Percentiles rank a stretch among this genome's conserved stretches.
Conservation (phyloP, 306 rosid species). For the Dalbergia cochinchinensis region DNA sequence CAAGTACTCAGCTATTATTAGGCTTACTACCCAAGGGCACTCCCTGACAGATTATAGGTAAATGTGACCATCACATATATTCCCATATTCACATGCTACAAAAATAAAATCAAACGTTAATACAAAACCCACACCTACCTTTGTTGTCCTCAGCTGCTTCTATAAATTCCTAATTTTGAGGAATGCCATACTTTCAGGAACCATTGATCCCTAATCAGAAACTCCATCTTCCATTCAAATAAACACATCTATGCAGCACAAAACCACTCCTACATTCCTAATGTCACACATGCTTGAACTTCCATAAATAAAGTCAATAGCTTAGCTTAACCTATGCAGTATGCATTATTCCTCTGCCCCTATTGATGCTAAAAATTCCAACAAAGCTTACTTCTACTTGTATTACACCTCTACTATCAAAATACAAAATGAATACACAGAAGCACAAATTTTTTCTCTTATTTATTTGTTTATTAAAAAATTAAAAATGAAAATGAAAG, state of each 20-base stretch:
- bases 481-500: neutral
- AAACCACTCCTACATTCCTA: constrained; percentile 8
- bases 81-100: neutral
- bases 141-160: neutral
- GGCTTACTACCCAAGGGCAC: neutral
- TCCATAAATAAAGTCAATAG: constrained; percentile 14
- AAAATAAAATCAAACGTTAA: constrained; percentile 12
- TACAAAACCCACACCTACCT: neutral
- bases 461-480: neutral
- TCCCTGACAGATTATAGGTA: neutral
- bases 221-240: constrained; percentile 2
- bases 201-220: constrained; percentile 29
- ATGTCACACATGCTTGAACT: constrained; percentile 15
- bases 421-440: constrained; percentile 14
- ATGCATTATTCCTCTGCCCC: constrained; percentile 16
- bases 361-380: neutral
- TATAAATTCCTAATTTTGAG: constrained; percentile 30
- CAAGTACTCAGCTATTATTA: neutral
- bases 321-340: constrained; percentile 3
- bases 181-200: constrained; percentile 21
- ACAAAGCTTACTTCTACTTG: neutral
- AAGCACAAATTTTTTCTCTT: neutral
- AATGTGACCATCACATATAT: neutral
- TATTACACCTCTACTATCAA: neutral
- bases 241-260: neutral